phyloP scores from a whole-genome alignment of 192 early-diverging fungal species.

The Entophlyctis luteolus region DNA sequence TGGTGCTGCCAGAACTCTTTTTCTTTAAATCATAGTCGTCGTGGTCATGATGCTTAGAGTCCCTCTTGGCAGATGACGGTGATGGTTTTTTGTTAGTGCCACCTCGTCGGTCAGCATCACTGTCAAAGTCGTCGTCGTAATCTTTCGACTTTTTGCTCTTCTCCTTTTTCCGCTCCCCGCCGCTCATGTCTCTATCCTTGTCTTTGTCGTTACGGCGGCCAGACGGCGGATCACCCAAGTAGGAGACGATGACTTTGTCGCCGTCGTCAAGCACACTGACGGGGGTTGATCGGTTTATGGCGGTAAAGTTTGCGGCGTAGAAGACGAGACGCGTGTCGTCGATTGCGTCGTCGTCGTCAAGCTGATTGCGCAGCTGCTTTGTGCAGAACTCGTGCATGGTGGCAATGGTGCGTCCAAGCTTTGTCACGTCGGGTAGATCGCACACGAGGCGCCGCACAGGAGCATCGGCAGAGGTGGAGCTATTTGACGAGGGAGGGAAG shows the following conservation, averaged over 20 bases:
- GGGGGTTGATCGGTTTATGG: slow-evolving; percentile 13
- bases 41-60: not conserved
- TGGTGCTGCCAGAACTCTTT: not conserved
- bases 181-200: not conserved
- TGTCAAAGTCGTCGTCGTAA: not conserved
- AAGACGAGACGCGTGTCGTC: slow-evolving; percentile 7
- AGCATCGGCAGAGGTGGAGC: slow-evolving; percentile 13
- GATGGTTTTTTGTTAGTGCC: not conserved
- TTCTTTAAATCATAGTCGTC: not conserved
- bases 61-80: not conserved
- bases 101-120: not conserved
- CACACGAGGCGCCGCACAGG: slow-evolving; percentile 9
- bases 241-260: slow-evolving; percentile 22
- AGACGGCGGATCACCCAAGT: not conserved
- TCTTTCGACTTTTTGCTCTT: slow-evolving; percentile 2
- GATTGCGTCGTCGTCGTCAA: slow-evolving; percentile 14
- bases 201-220: not conserved
- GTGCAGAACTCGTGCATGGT: slow-evolving; percentile 10
- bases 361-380: slow-evolving; percentile 8
- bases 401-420: slow-evolving; percentile 16
- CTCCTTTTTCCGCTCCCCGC: not conserved
- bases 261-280: slow-evolving; percentile 17
- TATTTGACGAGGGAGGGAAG: not conserved
- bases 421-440: slow-evolving; percentile 19
- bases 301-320: slow-evolving; percentile 17